Base-by-base conservation (phyloP, 2,329 filamentous ascomycete species). In the Leptographium procerum region DNA sequence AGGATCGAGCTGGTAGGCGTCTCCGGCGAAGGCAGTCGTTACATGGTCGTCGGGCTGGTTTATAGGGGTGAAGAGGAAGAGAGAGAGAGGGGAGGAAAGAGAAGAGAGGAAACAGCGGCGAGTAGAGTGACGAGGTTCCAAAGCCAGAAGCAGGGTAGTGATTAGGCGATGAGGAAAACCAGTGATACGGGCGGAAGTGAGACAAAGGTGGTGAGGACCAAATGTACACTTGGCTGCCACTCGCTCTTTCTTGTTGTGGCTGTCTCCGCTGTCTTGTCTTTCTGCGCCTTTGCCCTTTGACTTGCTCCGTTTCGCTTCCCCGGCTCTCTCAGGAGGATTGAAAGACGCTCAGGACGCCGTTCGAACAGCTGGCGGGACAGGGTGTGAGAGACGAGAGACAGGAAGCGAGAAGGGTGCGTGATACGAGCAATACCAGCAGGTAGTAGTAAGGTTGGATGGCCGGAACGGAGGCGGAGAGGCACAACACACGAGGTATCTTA, bases 401-500 rank as follows among this genome's bases (percentile, higher is more conserved):
- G 26, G 22, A 16, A 51, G 43, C 13, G 29, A 50, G 45, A 28
- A 24, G 47, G 31, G 24, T 33, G 40, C 28, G 40, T 47, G 47
- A 57, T 51, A 50, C 31, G 55, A 43, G 33, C 45, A 33, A 57
- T 57, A 3, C 14, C 45, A 51, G 33, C 55, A 57, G 31, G 43
- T 16, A n/a, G n/a, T n/a, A n/a, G n/a, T n/a, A 29, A 50, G 55
- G 31, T 56, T 57, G 56, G 34, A 54, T 36, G 29, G 48, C 29
- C 36, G 40, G 52, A 43, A 43, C 31, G 40, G 51, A 58, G 51
- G 43, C 40, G 52, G 53, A 43, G 56, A 57, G 57, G 52, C 52
- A 59, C 57, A 58, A 61, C 55, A 58, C 52, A 58, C 52, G 50
- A 56, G 53, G 54, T 43, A 59, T 48, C 50, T 57, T 57, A 57